These are phyloP conservation scores for Polyrhizophydium stewartii DNA, from an alignment of 371 early-diverging fungal genomes.

Conservation along the genomic window DNA sequence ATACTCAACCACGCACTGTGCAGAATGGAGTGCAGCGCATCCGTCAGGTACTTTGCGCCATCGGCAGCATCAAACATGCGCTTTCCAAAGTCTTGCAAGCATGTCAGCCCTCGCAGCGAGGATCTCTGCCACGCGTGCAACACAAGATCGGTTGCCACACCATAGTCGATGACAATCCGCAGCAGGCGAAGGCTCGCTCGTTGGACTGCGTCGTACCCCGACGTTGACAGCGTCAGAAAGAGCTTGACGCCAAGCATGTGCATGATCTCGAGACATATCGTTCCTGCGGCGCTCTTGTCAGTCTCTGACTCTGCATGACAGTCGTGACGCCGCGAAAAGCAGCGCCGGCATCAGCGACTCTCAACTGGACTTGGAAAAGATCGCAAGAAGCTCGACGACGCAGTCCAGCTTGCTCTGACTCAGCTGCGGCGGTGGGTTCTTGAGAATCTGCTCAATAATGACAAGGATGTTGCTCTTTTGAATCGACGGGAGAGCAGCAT, in stretches of 20 bases:
- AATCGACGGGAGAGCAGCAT: slow-evolving; percentile 23
- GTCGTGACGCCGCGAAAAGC: background rate
- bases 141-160: slow-evolving; percentile 12
- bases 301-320: background rate
- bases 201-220: slow-evolving; percentile 18
- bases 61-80: slow-evolving; percentile 7
- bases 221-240: slow-evolving; percentile 15
- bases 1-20: background rate
- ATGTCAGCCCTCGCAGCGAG: no score
- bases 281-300: background rate
- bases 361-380: slow-evolving; percentile 24
- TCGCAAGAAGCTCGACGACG: slow-evolving; percentile 22
- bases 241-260: slow-evolving; percentile 16
- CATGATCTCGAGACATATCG: slow-evolving; percentile 14
- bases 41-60: slow-evolving; percentile 4
- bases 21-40: background rate
- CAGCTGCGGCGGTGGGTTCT: slow-evolving; percentile 3
- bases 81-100: background rate
- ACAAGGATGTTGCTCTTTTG: slow-evolving; percentile 24
- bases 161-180: slow-evolving; percentile 24
- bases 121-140: no score
- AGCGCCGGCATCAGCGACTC: background rate
- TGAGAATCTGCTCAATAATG: slow-evolving; percentile 7
- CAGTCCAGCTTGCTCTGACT: slow-evolving; percentile 11
- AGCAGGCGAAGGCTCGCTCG: slow-evolving; percentile 22